A percentile compares a stretch with the other conserved stretches of the same genome.
Evolutionary conservation across 2,329 filamentous ascomycete genomes (phyloP).

Genomic region (Cryphonectria nitschkei): DNA sequence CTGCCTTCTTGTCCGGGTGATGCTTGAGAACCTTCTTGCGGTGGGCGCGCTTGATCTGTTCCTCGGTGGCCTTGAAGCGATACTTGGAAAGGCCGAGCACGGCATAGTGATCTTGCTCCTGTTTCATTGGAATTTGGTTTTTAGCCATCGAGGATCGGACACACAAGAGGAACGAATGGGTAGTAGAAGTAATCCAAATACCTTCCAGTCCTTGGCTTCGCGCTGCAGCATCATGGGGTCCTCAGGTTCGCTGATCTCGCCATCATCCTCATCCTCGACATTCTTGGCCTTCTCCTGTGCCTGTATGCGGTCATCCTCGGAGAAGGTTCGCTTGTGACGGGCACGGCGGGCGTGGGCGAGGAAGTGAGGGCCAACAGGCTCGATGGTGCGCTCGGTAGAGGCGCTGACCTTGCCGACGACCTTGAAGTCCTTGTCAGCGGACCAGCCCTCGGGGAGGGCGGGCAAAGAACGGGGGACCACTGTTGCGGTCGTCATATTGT

Average conservation of each 20-base stretch:
- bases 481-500: slow-evolving; percentile 65
- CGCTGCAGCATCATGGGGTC: slow-evolving; percentile 89
- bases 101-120: slow-evolving; percentile 97
- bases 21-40: slow-evolving; percentile 99
- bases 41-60: slow-evolving; percentile 98
- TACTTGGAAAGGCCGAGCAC: slow-evolving; percentile 92
- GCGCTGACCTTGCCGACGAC: slow-evolving; percentile 74
- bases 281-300: slow-evolving; percentile 95
- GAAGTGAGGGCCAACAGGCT: slow-evolving; percentile 97
- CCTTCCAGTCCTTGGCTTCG: slow-evolving; percentile 99
- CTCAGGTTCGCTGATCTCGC: slow-evolving; percentile 91
- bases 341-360: slow-evolving; percentile 94
- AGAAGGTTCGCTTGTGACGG: slow-evolving; percentile 96
- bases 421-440: slow-evolving; percentile 91
- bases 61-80: slow-evolving; percentile 89
- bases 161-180: neutral
- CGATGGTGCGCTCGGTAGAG: slow-evolving; percentile 83
- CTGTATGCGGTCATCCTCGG: slow-evolving; percentile 96
- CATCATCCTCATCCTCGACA: slow-evolving; percentile 86
- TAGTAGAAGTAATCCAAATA: slow-evolving; percentile 43
- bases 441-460: slow-evolving; percentile 78
- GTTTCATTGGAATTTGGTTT: slow-evolving; percentile 10
- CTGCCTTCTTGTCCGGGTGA: slow-evolving; percentile 98
- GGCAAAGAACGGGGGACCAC: slow-evolving; percentile 71
- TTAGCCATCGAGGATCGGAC: neutral